Base-by-base conservation (phyloP, 116 monocot species). In the Cymodocea nodosa region DNA sequence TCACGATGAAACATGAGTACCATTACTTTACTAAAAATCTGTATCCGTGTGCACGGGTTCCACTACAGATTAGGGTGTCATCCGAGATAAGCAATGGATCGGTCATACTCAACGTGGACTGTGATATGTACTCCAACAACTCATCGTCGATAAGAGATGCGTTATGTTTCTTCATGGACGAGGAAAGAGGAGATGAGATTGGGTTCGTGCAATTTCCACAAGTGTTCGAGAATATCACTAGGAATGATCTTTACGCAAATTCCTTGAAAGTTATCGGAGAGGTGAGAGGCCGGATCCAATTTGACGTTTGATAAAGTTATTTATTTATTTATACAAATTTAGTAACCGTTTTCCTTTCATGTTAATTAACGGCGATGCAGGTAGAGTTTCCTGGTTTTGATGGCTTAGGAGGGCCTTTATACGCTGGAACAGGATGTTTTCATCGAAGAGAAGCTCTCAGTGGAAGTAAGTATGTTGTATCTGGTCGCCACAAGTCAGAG, bases 51-150 rank as follows among this genome's bases (percentile, higher is more conserved):
- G n/a, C n/a, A n/a, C n/a, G n/a, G n/a, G n/a, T n/a, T n/a, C n/a
- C n/a, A n/a, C n/a, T n/a, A 12, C 66, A 82, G 86, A 5, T 83
- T 2, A 65, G 92, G 5, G 81, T 92, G 3, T 92, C 92, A 0
- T 51, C 66, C 6, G 34, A 49, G 22, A 76, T 92, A 64, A 85
- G 75, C 6, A 79, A 84, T 14, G 84, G 82, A 2, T 84, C 89
- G 1, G 22, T 89, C 22, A 57, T 94, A 19, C 82, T 94, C n/a
- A 86, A 78, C 4, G 19, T 89, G 23, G 89, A 94, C 68, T 94
- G 89, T 48, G 89, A 89, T 66, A 89, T 80, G 84, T 67, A 57
- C 52, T 83, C 82, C 11, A 89, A 84, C 19, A 79, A 89, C 56
- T 82, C 86, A 1, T 22, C 66, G 2, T 51, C 82, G 10, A 79